These are phyloP conservation scores for Aeschynomene evenia DNA, from an alignment of 306 rosid genomes.

Conservation along the genomic window DNA sequence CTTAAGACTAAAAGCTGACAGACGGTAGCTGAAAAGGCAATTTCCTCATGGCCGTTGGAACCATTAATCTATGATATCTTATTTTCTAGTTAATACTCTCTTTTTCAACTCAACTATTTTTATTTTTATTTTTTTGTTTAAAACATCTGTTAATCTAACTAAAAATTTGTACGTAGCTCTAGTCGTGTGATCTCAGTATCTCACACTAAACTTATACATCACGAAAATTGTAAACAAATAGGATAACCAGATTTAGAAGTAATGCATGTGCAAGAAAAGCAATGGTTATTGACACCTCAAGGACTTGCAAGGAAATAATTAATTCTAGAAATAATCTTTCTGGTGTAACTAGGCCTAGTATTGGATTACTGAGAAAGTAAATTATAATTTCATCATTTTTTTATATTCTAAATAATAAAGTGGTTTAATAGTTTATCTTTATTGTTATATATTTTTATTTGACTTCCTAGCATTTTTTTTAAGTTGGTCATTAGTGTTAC, in stretches of 20 bases:
- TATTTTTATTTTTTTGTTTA: not conserved
- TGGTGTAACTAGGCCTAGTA: not conserved
- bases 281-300: not conserved
- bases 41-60: conserved; percentile 27
- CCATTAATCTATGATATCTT: conserved; percentile 22
- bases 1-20: not conserved
- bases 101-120: not conserved
- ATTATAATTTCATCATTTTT: not conserved
- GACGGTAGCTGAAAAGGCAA: conserved; percentile 36
- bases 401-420: not conserved
- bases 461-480: not conserved
- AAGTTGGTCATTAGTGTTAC: not conserved
- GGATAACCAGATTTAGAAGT: not conserved
- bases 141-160: no score
- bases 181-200: not conserved
- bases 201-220: conserved; percentile 15
- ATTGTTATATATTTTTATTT: no score
- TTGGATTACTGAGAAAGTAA: not conserved
- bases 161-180: not conserved
- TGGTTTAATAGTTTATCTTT: not conserved
- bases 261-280: not conserved
- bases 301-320: not conserved
- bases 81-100: conserved; percentile 25
- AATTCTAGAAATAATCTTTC: not conserved
- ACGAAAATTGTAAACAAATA: conserved; percentile 16